Conservation (phyloP, 768 basidiomycete genomes). For the Leccinum uliginosum region DNA sequence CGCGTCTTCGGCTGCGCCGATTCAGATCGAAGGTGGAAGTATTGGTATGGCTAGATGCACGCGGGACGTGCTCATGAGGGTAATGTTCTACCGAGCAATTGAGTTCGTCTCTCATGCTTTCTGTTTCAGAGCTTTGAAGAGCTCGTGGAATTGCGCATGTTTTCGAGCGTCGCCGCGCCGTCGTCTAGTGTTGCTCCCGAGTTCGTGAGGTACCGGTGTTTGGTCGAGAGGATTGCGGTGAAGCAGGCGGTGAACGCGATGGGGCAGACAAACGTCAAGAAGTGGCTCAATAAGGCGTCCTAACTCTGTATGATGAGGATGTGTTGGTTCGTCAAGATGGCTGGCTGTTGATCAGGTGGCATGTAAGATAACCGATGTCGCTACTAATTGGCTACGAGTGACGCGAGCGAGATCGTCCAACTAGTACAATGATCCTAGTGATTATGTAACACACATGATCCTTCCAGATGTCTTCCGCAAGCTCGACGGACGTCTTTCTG, state of each 20-base stretch:
- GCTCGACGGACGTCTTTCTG: slow-evolving; percentile 32
- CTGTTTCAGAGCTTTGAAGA: slow-evolving; percentile 68
- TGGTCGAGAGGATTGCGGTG: slow-evolving; percentile 59
- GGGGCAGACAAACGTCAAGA: slow-evolving; percentile 68
- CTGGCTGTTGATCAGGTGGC: neutral
- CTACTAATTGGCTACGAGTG: neutral
- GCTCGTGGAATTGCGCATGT: slow-evolving; percentile 53
- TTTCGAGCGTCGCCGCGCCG: slow-evolving; percentile 47
- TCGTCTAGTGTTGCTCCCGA: slow-evolving; percentile 53
- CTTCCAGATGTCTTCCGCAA: slow-evolving; percentile 14
- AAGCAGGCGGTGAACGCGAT: slow-evolving; percentile 61
- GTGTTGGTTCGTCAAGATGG: neutral
- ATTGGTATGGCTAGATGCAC: slow-evolving; percentile 72
- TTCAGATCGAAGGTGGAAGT: slow-evolving; percentile 67
- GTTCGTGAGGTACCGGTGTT: slow-evolving; percentile 73
- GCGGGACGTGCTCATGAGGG: slow-evolving; percentile 60
- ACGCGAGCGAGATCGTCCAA: neutral
- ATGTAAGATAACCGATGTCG: neutral
- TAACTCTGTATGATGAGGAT: too few relatives aligned
- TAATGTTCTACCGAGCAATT: slow-evolving; percentile 34
- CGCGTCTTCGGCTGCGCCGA: slow-evolving; percentile 66
- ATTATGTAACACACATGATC: slow-evolving; percentile 23
- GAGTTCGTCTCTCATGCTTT: neutral
- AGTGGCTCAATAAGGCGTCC: slow-evolving; percentile 65
- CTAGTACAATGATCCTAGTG: neutral